phyloP scores from a whole-genome alignment of 495 filamentous ascomycete genomes.

The Penicillium crystallinum region DNA sequence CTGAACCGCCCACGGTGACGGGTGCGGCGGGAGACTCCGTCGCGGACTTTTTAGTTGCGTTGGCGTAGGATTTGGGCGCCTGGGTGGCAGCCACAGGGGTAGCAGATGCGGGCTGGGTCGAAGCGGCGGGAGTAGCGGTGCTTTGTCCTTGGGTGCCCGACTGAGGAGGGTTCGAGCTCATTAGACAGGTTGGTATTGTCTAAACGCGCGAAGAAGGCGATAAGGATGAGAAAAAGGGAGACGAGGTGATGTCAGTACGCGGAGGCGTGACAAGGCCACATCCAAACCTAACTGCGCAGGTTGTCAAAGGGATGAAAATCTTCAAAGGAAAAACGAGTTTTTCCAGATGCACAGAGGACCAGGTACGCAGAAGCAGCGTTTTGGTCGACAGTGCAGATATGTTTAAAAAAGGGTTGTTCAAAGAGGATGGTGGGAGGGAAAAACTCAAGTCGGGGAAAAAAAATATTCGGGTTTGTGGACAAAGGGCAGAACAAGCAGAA shows the following conservation, averaged over 20 bases:
- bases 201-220: conserved; percentile 26
- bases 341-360: conserved; percentile 20
- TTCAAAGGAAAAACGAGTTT: conserved; percentile 8
- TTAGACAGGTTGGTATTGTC: conserved; percentile 42
- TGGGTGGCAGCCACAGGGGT: conserved; percentile 55
- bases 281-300: conserved; percentile 29
- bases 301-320: conserved; percentile 22
- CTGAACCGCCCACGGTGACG: conserved; percentile 66
- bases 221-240: background rate
- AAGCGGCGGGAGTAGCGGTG: conserved; percentile 37
- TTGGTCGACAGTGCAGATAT: conserved; percentile 13
- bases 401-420: conserved; percentile 3
- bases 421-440: conserved; percentile 5
- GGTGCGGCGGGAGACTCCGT: conserved; percentile 59
- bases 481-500: background rate
- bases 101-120: conserved; percentile 42
- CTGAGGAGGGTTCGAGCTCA: conserved; percentile 47
- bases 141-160: conserved; percentile 49
- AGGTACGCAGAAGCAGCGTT: conserved; percentile 23
- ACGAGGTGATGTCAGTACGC: conserved; percentile 31
- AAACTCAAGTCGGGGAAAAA: conserved; percentile 24
- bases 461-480: conserved; percentile 15
- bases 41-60: conserved; percentile 77
- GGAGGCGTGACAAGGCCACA: conserved; percentile 28
- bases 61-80: conserved; percentile 56